Percentiles rank a stretch among this genome's conserved stretches.
These are phyloP conservation scores for Parastagonospora avenae DNA, from an alignment of 2,329 filamentous ascomycete species.

Conservation along the genomic window DNA sequence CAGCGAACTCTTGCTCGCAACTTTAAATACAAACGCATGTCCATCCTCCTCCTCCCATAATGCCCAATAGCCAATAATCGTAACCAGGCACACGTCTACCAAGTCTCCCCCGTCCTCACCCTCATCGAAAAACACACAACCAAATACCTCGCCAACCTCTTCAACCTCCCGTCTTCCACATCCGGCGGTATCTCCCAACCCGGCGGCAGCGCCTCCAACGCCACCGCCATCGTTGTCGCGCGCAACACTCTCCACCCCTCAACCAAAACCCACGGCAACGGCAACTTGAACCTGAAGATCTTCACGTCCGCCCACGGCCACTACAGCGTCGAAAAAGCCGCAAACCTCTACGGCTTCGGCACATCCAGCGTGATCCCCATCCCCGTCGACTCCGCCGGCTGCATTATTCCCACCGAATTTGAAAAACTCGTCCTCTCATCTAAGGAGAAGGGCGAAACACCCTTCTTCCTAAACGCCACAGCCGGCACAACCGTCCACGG, in stretches of 20 bases:
- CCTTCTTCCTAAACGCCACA: constrained; percentile 94
- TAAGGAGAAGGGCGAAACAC: constrained; percentile 71
- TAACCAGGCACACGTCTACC: constrained; percentile 79
- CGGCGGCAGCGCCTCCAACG: constrained; percentile 84
- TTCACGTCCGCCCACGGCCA: constrained; percentile 92
- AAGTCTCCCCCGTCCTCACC: constrained; percentile 87
- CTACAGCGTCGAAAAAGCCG: constrained; percentile 93
- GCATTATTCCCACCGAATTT: constrained; percentile 72
- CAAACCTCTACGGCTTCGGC: constrained; percentile 87
- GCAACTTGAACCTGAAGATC: constrained; percentile 68
- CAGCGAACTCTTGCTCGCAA: constrained; percentile 81
- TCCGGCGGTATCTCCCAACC: constrained; percentile 76
- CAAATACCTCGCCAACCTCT: constrained; percentile 72
- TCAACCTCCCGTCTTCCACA: constrained; percentile 56
- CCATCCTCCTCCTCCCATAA: background rate
- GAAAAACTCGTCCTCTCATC: constrained; percentile 66
- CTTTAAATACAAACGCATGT: constrained; percentile 84
- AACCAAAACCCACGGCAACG: constrained; percentile 76
- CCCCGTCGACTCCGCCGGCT: constrained; percentile 72
- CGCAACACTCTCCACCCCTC: constrained; percentile 83
- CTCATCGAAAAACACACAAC: constrained; percentile 86
- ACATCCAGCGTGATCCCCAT: constrained; percentile 74
- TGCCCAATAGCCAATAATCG: background rate
- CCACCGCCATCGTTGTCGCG: constrained; percentile 83
- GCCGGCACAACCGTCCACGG: constrained; percentile 93